Conservation (phyloP, 106 monocot species). For the Dioscorea dumetorum region DNA sequence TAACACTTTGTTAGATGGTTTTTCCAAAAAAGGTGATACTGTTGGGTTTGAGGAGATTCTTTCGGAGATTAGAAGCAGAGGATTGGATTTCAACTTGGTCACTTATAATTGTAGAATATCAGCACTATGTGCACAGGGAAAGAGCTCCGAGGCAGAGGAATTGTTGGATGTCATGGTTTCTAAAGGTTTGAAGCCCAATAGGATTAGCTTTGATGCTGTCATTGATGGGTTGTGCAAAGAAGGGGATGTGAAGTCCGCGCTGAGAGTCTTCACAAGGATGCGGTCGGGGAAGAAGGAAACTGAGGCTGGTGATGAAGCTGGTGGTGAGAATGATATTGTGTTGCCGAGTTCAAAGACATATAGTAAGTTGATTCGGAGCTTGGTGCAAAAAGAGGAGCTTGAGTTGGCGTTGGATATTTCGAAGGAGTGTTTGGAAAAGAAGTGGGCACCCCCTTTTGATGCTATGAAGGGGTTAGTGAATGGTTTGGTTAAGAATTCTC, state of each 20-base stretch:
- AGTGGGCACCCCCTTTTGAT: constrained; percentile 59
- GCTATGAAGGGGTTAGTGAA: constrained; percentile 47
- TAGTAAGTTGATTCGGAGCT: constrained; percentile 24
- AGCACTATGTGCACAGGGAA: constrained; percentile 31
- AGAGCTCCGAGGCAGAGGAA: constrained; percentile 44
- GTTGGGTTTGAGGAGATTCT: constrained; percentile 31
- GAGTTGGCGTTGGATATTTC: constrained; percentile 36
- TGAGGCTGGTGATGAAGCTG: too few relatives aligned
- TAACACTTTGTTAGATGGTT: constrained; percentile 51
- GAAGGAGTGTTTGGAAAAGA: constrained; percentile 42
- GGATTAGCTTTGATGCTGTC: constrained; percentile 36
- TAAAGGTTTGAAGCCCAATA: constrained; percentile 35
- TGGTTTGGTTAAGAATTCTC: constrained; percentile 34
- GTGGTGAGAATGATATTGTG: constrained; percentile 1
- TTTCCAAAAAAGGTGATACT: constrained; percentile 33
- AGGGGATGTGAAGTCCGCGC: constrained; percentile 38
- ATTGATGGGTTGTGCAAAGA: constrained; percentile 52
- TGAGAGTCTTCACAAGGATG: constrained; percentile 45
- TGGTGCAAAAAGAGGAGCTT: constrained; percentile 56
- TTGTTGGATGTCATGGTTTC: constrained; percentile 57
- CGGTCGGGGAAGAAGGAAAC: constrained; percentile 7
- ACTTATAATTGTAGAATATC: constrained; percentile 59
- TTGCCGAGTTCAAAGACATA: constrained; percentile 44
- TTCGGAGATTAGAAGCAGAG: constrained; percentile 24
- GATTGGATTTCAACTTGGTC: constrained; percentile 25